These are phyloP conservation scores for Phytophthora cactorum DNA, from an alignment of 352 stramenopile genomes.

Conservation along the genomic window DNA sequence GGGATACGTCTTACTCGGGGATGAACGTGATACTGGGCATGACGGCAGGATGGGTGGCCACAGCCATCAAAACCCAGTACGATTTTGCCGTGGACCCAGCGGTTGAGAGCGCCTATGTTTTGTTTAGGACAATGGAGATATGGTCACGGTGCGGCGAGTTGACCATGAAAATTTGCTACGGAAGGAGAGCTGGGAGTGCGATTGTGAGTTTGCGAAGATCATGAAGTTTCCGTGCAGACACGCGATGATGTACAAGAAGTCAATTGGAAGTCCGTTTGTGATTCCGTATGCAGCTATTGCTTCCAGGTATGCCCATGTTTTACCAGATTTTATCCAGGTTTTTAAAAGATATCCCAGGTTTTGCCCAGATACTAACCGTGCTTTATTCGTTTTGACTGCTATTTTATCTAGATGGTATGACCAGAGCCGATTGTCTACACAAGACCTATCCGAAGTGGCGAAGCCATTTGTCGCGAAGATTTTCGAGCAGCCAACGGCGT, in stretches of 20 bases:
- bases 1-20: too few species aligned
- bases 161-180: neutral
- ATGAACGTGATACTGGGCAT: too few species aligned
- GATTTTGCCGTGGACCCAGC: too few species aligned
- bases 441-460: neutral
- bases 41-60: too few species aligned
- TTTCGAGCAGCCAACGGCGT: neutral
- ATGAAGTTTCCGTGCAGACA: constrained; percentile 15
- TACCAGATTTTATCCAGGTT: neutral
- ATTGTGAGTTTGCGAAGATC: neutral
- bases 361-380: neutral
- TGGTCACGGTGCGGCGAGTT: too few species aligned
- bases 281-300: constrained; percentile 10
- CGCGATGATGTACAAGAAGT: constrained; percentile 13
- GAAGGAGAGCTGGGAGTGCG: constrained; percentile 2
- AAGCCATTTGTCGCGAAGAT: neutral
- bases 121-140: too few species aligned
- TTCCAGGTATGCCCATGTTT: neutral
- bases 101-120: too few species aligned
- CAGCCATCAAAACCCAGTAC: too few species aligned
- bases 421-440: neutral
- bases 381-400: neutral
- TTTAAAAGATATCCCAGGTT: neutral
- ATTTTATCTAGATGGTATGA: neutral
- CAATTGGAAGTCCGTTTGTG: constrained; percentile 13